A percentile compares a stretch with the other conserved stretches of the same genome.
phyloP scores from a whole-genome alignment of 2,329 filamentous ascomycete species.

The Colletotrichum sp. region DNA sequence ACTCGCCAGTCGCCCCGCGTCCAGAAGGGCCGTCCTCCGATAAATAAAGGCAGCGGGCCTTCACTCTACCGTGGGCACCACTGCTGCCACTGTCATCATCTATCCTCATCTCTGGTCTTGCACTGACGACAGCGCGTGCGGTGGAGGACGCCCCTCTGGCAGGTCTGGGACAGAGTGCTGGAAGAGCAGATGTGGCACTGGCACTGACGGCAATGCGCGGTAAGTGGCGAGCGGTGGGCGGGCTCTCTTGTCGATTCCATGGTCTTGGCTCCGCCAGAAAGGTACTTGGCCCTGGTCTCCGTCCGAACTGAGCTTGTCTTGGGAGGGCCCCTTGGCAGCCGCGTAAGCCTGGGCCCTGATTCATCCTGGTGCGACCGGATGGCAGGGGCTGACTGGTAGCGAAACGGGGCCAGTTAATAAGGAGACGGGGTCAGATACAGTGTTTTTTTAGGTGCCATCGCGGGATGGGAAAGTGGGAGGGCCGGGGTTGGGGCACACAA shows the following conservation, averaged over 20 bases:
- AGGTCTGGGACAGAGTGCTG: neutral
- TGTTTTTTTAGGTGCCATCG: neutral
- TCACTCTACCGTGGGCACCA: neutral
- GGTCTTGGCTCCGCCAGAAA: neutral
- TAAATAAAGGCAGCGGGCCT: neutral
- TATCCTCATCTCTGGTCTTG: neutral
- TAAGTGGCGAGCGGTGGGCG: neutral
- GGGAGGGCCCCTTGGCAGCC: slow-evolving; percentile 13
- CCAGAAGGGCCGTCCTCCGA: neutral
- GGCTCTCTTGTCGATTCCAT: neutral
- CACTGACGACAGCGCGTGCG: neutral
- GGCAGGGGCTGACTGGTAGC: slow-evolving; percentile 5
- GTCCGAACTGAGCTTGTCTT: slow-evolving; percentile 16
- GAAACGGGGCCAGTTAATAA: slow-evolving; percentile 10
- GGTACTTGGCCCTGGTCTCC: neutral
- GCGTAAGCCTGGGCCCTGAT: slow-evolving; percentile 21
- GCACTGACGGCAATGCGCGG: neutral
- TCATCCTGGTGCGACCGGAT: slow-evolving; percentile 19
- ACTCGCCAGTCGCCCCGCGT: neutral
- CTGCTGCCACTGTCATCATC: neutral
- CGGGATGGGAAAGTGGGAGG: slow-evolving; percentile 7
- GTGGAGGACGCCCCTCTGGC: neutral
- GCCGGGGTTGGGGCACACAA: neutral
- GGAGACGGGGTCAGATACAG: neutral
- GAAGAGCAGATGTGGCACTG: neutral